Percentiles rank a stretch among this genome's conserved stretches.
Conservation (phyloP, 768 basidiomycete species). For the Boletus rufocinnamomeus region DNA sequence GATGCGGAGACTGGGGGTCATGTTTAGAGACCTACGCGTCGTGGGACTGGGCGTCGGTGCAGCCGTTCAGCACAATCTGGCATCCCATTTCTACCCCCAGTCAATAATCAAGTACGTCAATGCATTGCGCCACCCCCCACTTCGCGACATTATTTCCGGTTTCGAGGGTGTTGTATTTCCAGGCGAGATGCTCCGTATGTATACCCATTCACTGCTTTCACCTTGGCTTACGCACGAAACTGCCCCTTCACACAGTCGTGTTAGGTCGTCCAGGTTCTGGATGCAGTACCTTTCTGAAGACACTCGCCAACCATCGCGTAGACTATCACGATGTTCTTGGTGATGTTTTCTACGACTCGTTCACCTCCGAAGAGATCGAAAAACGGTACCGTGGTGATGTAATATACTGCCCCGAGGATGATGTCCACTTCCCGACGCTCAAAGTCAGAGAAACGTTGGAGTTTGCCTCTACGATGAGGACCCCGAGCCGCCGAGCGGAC, state of each 20-base stretch:
- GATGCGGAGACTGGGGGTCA: conserved; percentile 48
- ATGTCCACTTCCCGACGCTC: conserved; percentile 35
- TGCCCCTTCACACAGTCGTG: conserved; percentile 52
- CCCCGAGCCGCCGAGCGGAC: conserved; percentile 34
- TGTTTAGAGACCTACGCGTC: conserved; percentile 53
- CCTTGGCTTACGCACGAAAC: neutral
- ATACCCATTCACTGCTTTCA: conserved; percentile 25
- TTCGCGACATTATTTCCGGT: conserved; percentile 60
- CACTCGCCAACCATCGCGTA: conserved; percentile 46
- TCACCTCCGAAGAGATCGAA: conserved; percentile 45
- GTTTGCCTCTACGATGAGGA: conserved; percentile 55
- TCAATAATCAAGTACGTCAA: conserved; percentile 42
- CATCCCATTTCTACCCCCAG: conserved; percentile 51
- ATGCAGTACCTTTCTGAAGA: conserved; percentile 53
- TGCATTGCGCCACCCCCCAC: conserved; percentile 48
- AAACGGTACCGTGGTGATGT: conserved; percentile 51
- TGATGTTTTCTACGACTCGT: conserved; percentile 48
- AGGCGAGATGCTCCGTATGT: conserved; percentile 75
- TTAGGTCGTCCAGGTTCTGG: conserved; percentile 79
- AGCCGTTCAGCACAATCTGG: conserved; percentile 51
- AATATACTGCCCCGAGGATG: conserved; percentile 39
- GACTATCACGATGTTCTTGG: conserved; percentile 45
- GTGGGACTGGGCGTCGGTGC: conserved; percentile 47
- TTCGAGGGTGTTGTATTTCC: conserved; percentile 67
- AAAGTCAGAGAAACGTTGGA: conserved; percentile 49